These are phyloP conservation scores for Chlorella variabilis DNA, from an alignment of 163 green algal species.

Conservation along the genomic window DNA sequence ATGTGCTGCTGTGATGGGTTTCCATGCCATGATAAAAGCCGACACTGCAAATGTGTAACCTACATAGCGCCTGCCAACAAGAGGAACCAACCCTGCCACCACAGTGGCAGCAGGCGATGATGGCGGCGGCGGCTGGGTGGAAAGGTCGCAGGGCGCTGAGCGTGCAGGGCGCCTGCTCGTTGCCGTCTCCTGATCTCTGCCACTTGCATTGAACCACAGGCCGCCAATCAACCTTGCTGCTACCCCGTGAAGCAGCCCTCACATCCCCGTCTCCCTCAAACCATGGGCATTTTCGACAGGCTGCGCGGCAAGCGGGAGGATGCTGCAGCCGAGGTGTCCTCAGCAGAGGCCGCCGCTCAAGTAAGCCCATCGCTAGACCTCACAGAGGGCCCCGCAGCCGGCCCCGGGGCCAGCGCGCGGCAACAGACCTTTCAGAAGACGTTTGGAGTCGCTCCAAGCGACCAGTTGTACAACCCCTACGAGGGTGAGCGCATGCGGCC, in stretches of 20 bases:
- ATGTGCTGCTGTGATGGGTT: too few relatives aligned
- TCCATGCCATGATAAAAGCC: too few relatives aligned
- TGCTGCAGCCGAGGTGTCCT: neutral
- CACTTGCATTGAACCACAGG: neutral
- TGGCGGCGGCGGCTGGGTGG: too few relatives aligned
- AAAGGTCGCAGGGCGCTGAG: too few relatives aligned
- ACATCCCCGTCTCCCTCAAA: neutral
- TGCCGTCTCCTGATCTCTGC: too few relatives aligned
- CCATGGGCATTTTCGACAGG: slow-evolving; percentile 46
- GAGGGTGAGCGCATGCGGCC: slow-evolving; percentile 37
- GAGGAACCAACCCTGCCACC: too few relatives aligned
- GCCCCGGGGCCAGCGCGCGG: neutral
- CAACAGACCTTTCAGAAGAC: slow-evolving; percentile 4
- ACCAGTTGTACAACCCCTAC: slow-evolving; percentile 71
- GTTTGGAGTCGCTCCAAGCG: neutral
- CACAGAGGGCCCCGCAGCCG: slow-evolving; percentile 9
- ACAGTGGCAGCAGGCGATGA: too few relatives aligned
- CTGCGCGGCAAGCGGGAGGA: slow-evolving; percentile 33
- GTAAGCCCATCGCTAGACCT: slow-evolving; percentile 31
- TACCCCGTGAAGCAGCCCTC: too few relatives aligned
- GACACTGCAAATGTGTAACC: too few relatives aligned
- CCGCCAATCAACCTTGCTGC: too few relatives aligned
- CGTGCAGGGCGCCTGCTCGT: too few relatives aligned
- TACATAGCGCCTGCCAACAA: too few relatives aligned
- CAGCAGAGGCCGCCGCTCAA: slow-evolving; percentile 18